phyloP scores from a whole-genome alignment of 2,329 filamentous ascomycete genomes.

The Scortechinia acanthostroma region DNA sequence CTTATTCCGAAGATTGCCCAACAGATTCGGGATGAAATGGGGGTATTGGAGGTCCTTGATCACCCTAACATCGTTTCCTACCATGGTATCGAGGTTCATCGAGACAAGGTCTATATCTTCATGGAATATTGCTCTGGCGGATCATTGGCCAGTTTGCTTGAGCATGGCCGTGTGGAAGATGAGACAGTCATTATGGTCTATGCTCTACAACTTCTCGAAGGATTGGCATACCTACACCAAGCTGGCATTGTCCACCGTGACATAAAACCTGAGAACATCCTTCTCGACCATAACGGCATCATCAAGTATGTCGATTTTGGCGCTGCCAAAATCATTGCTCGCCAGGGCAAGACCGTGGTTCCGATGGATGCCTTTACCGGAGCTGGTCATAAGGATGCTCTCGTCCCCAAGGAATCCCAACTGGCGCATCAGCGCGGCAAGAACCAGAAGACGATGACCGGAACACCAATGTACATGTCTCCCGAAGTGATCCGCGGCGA shows the following conservation, averaged over 20 bases:
- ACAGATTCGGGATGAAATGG: constrained; percentile 96
- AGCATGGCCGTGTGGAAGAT: constrained; percentile 94
- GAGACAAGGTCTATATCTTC: constrained; percentile 99
- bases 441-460: constrained; percentile 86
- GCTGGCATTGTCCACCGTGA: constrained; percentile 89
- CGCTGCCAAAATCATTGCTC: constrained; percentile 91
- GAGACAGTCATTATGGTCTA: constrained; percentile 98
- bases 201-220: constrained; percentile 85
- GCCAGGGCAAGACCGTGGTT: constrained; percentile 81
- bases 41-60: constrained; percentile 86
- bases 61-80: constrained; percentile 98
- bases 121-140: constrained; percentile 99
- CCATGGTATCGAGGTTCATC: constrained; percentile 93
- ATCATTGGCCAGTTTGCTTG: constrained; percentile 79
- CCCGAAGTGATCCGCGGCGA: constrained; percentile 95
- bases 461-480: constrained; percentile 99
- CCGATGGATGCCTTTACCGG: constrained; percentile 46
- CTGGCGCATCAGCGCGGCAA: constrained; percentile 18
- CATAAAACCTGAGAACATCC: constrained; percentile 96
- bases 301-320: constrained; percentile 99
- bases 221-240: constrained; percentile 87
- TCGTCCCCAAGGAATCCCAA: background rate
- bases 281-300: constrained; percentile 93
- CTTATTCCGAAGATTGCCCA: constrained; percentile 87
- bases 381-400: background rate